Evolutionary conservation across 2,329 filamentous ascomycete genomes (phyloP).

Genomic region (Hypoxylon rubiginosum): DNA sequence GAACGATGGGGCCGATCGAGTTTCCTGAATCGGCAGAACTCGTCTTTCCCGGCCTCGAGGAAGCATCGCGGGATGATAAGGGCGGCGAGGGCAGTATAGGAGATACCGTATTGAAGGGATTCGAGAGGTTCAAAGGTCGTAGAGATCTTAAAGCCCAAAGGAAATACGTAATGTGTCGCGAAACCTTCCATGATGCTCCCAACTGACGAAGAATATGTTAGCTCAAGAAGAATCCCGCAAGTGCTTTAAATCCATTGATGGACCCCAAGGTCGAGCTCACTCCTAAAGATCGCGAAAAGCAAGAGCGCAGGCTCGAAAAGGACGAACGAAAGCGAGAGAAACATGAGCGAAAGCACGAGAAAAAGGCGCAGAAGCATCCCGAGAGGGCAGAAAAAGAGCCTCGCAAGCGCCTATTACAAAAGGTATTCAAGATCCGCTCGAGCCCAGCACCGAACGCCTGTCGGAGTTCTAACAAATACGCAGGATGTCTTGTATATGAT

Average conservation of each 20-base stretch:
- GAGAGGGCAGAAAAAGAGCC: constrained; percentile 23
- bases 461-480: constrained; percentile 5
- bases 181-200: background rate
- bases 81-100: constrained; percentile 16
- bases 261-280: constrained; percentile 39
- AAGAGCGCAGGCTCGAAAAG: constrained; percentile 30
- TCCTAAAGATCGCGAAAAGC: constrained; percentile 36
- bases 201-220: constrained; percentile 10
- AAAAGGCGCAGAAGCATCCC: constrained; percentile 31
- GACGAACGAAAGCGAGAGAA: constrained; percentile 34
- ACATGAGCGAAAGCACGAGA: constrained; percentile 34
- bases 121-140: constrained; percentile 26
- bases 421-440: background rate
- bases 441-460: background rate
- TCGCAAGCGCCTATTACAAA: constrained; percentile 21
- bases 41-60: constrained; percentile 35
- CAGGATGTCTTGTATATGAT: constrained; percentile 65
- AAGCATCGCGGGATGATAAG: constrained; percentile 4
- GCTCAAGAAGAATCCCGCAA: constrained; percentile 36
- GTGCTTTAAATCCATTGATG: constrained; percentile 30
- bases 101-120: constrained; percentile 15
- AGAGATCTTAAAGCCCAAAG: constrained; percentile 32
- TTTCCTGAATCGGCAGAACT: constrained; percentile 42
- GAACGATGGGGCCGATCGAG: constrained; percentile 32
- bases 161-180: constrained; percentile 30